Percentiles rank a stretch among this genome's conserved stretches.
Evolutionary conservation across 1,284 basidiomycete genomes (phyloP).

Genomic region (Trichosporon ovoides): DNA sequence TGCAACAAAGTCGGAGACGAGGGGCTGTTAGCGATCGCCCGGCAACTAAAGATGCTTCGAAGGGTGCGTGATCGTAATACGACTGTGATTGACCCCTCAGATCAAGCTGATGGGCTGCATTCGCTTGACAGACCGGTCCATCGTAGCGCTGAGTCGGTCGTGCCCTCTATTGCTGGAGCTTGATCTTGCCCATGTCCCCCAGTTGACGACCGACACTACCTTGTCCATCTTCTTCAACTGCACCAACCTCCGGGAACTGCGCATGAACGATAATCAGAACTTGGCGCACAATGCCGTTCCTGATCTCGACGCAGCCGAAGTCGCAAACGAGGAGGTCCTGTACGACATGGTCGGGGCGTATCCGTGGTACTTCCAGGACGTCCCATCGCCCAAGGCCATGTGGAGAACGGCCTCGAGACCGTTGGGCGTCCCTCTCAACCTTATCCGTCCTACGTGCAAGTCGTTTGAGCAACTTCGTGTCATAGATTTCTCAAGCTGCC

Average conservation of each 20-base stretch:
- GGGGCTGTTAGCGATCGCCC: constrained; percentile 71
- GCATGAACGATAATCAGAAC: constrained; percentile 70
- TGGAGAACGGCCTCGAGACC: not conserved
- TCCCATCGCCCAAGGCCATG: constrained; percentile 9
- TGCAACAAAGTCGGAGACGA: constrained; percentile 76
- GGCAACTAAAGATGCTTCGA: constrained; percentile 68
- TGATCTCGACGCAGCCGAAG: constrained; percentile 52
- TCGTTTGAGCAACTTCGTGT: constrained; percentile 74
- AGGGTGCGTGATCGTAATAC: constrained; percentile 41
- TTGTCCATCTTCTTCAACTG: constrained; percentile 79
- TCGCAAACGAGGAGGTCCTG: constrained; percentile 17
- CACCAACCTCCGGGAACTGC: constrained; percentile 81
- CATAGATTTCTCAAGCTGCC: constrained; percentile 83
- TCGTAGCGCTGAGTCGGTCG: constrained; percentile 69
- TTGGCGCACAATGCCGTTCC: constrained; percentile 87
- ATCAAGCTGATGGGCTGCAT: constrained; percentile 80
- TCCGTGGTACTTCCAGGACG: constrained; percentile 17
- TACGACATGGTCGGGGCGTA: constrained; percentile 9
- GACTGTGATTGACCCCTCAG: constrained; percentile 45
- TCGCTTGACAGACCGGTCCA: constrained; percentile 69
- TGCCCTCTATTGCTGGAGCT: constrained; percentile 90
- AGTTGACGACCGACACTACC: constrained; percentile 70
- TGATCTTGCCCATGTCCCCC: constrained; percentile 79
- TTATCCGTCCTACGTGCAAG: not conserved
- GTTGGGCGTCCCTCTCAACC: not conserved